Base-by-base conservation (phyloP, 352 stramenopile species). In the Thraustotheca clavata region DNA sequence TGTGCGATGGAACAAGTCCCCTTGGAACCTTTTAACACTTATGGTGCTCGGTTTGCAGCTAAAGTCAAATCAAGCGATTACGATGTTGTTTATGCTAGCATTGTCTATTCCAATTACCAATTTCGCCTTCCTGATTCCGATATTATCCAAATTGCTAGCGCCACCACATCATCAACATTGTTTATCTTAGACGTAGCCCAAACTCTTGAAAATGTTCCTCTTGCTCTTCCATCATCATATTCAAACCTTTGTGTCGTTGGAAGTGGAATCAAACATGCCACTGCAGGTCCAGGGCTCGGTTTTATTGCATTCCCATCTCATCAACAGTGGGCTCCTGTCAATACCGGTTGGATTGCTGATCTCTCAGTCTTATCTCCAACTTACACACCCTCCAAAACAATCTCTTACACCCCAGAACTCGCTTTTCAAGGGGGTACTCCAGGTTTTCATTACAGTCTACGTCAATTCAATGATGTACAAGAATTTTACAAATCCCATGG, bases 241-340 rank as follows among this genome's bases (percentile, higher is more conserved):
- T 31, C 38, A 14, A 16, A n/a, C 6, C 9, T 65, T 3, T 22
- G 41, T 22, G 57, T 65, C 57, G 27, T 65, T 3, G 57, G 38
- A 33, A 55, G 39, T 35, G 57, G 57, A n/a, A 54, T 65, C 57
- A 65, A 65, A 27, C 57, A 65, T 7, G 57, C 27, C 12, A 65
- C 39, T 2, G 39, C 57, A 18, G 57, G 57, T 2, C 57, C 57
- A 33, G 57, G 39, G 6, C 38, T 65, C 22, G 39, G 39, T 24
- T 65, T 65, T n/a, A 7, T 65, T 6, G 57, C 57, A 4, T 65
- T 55, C 20, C 57, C 57, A 7, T 18, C 24, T 4, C 4, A 29
- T 14, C 11, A 36, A 1, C 18, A 24, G n/a, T 55, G 38, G 57
- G 46, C 39, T 18, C 57, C 39, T 8, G 26, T 33, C 22, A 55